Base-by-base conservation (phyloP, 306 rosid genomes). In the Neltuma alba region DNA sequence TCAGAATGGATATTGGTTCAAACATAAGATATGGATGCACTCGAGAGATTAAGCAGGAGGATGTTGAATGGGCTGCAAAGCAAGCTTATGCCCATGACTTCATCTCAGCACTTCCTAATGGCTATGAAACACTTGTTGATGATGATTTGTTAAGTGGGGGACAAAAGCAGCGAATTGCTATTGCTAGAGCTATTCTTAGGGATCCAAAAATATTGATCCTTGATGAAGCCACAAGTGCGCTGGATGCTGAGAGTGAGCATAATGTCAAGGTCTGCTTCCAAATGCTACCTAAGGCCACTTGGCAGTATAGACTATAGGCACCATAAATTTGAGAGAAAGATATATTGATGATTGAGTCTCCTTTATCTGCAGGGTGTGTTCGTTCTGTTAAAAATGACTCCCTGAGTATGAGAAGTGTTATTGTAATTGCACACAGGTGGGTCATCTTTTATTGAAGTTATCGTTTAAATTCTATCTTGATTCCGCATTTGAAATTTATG, bases 61-160 rank as follows among this genome's bases (percentile, higher is more conserved):
- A 94, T 79, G 69, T 94, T 80, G 97, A 89, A 88, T 91, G 92
- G 97, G 99, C 99, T 82, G 99, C 99, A 72, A 89, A 89, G 86
- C 97, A 92, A 58, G 99, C 98, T 23, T 92, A 84, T 84, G 97
- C 98, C 21, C 97, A 95, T 42, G 96, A 91, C 81, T 95, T 95
- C 82, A 92, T 95, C 66, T 85, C 81, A 62, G 87, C 92, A 20
- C 91, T 95, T 62, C 98, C 99, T 68, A 85, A 89, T 84, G 96
- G 99, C 48, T 95, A 95, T 77, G 80, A 83, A 80, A 95, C 98
- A 15, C 83, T 95, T 34, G 96, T 95, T 30, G 99, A 95, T 64
- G 97, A 92, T 55, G 97, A 95, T 89, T 88, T 95, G 71, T 88
- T 95, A 72, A 95, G 99, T 80, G 99, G 99, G 27, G 99, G 98